phyloP scores from a whole-genome alignment of 257 asterid genomes.

The Cinchona pubescens region DNA sequence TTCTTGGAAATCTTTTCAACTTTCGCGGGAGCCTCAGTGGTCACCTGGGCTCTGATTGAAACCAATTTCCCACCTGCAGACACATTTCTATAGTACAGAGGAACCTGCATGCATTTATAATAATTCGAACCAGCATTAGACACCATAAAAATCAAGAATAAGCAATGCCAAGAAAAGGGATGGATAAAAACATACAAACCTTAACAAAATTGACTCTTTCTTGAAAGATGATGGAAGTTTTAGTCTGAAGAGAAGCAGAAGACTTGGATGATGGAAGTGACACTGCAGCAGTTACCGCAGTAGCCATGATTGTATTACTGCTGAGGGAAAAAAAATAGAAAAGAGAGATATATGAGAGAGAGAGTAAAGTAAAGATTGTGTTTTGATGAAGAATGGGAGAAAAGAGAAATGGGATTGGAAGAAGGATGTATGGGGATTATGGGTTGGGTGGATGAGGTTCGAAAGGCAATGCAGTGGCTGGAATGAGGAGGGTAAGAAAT shows the following conservation, averaged over 20 bases:
- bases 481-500: constrained; percentile 34
- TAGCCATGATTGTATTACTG: constrained; percentile 52
- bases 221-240: constrained; percentile 52
- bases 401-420: neutral
- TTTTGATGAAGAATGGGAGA: neutral
- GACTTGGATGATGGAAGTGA: constrained; percentile 79
- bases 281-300: constrained; percentile 94
- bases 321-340: constrained; percentile 9
- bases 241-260: constrained; percentile 52
- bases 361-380: neutral
- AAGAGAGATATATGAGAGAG: constrained; percentile 1
- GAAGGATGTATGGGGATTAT: constrained; percentile 11
- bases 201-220: constrained; percentile 68
- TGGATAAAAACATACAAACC: constrained; percentile 33
- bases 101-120: constrained; percentile 40
- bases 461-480: constrained; percentile 27
- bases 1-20: constrained; percentile 74
- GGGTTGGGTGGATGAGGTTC: constrained; percentile 33
- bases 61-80: constrained; percentile 39
- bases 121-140: constrained; percentile 9
- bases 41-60: constrained; percentile 79
- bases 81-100: constrained; percentile 56
- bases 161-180: neutral
- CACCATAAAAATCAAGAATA: neutral
- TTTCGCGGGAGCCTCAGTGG: constrained; percentile 92